Evolutionary conservation across 1,284 basidiomycete species (phyloP), one percentile per base, ranked within the genome.

Genomic region (Coniferiporia sulphurascens): DNA sequence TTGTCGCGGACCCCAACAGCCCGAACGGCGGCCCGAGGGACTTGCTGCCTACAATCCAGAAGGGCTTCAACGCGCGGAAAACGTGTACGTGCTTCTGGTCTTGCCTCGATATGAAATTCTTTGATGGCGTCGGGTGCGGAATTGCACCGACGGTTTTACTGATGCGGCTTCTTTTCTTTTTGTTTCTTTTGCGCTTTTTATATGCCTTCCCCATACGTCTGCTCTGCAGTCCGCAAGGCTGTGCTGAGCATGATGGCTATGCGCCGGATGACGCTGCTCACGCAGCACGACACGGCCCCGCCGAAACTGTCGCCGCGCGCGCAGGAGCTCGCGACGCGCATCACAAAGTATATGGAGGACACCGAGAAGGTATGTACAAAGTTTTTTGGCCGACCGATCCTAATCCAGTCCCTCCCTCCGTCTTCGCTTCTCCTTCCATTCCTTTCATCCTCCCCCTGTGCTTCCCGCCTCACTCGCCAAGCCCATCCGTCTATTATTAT

Each of bases 1-100:
- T 84, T 71, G 89, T 92, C 21, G 74, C 78, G 48, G 86, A 89
- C 70, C 78, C 80, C 1, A 74, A 75, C 60, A 80, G 78, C 62
- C 69, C 76, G 44, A 78, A 76, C 32, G 89, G 88, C 41, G 77
- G 78, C 48, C 86, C 87, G n/a, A 84, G 83, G 52, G 86, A 96
- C 75, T 77, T 98, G 70, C 75, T 96, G 67, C 94, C 94, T 44
- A 85, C 90, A 58, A 89, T 97, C 72, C 91, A 88, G 79, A 90
- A 85, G 74, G 87, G 85, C 41, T 94, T 95, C 77, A 86, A 95
- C 68, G 93, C 91, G 38, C 91, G 84, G 77, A 85, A 84, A 74
- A 85, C 90, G 13, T 94, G 93, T 93, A 69, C 62, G 89, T 80
- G 17, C 36, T 49, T 58, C 19, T 45, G 38, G 38, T 3, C 38